Evolutionary conservation across 2,329 filamentous ascomycete species (phyloP), one percentile per base, ranked within the genome.

Genomic region (Nemania diffusa): DNA sequence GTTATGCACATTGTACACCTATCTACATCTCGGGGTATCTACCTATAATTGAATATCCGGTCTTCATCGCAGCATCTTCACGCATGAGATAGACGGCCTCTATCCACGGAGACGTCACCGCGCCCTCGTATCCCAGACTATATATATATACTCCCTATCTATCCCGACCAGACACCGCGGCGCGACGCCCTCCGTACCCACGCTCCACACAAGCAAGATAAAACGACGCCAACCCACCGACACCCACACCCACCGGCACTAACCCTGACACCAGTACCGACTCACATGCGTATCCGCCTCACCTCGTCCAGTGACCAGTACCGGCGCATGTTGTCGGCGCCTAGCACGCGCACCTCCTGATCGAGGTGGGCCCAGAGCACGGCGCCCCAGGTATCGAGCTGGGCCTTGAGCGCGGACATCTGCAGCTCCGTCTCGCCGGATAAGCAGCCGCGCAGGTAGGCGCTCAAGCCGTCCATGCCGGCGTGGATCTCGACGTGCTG

Each of bases 281-380:
- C 20, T 46, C 37, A 94, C 82, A 94, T 92, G 0, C 87, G 89
- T 81, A 96, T 84, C 58, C 81, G 80, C 77, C 80, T 82, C 79
- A 97, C 90, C 84, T 97, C 94, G 53, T 92, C 88, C 67, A 89
- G 72, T 0, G 84, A 91, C 92, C 92, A 97, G 79, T 92, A 94
- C 79, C 84, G 88, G 72, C 92, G 85, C 94, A 97, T 97, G 77
- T 95, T 97, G 78, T 96, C 92, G 51, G 93, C 93, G 1, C 90
- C 88, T 34, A 97, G 79, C 71, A 91, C 87, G 78, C 84, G 82
- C 7, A 97, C 93, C 84, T 97, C 94, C 73, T 94, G 90, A 74
- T 96, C 92, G 67, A 97, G 81, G 84, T 97, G 94, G 75, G 82
- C 83, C 92, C 93, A 95, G 56, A 97, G 78, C 69, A 97, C 92